Percentiles rank a stretch among this genome's conserved stretches.
phyloP scores from a whole-genome alignment of 305 asterid genomes.

The Fraxinus ornus region DNA sequence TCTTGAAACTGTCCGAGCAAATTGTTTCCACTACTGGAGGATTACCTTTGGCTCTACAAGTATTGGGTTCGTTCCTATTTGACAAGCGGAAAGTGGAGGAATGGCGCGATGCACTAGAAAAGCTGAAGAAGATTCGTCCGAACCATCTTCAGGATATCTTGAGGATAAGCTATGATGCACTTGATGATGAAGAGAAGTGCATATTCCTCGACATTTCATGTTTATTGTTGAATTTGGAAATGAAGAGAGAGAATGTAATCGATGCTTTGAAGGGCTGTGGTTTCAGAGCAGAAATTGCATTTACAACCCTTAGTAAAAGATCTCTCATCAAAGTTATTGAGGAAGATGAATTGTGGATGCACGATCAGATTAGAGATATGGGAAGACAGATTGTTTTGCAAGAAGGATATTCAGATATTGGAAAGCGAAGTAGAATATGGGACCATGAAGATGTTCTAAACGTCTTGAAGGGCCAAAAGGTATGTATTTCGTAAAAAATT shows the following conservation, averaged over 20 bases:
- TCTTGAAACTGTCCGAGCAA: conserved; percentile 23
- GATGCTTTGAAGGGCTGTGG: conserved; percentile 39
- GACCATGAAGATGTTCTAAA: conserved; percentile 18
- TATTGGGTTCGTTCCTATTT: conserved; percentile 34
- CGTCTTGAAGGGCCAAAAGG: conserved; percentile 30
- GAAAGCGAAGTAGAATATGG: conserved; percentile 38
- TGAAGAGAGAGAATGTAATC: conserved; percentile 27
- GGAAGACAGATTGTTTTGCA: conserved; percentile 30
- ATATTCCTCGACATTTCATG: conserved; percentile 41
- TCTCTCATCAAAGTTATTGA: conserved; percentile 31
- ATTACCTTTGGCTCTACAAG: conserved; percentile 39
- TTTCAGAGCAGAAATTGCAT: conserved; percentile 24
- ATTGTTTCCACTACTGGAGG: conserved; percentile 31
- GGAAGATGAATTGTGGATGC: conserved; percentile 36
- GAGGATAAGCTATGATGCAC: conserved; percentile 34
- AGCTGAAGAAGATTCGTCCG: conserved; percentile 31
- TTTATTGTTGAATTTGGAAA: conserved; percentile 27
- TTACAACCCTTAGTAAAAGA: conserved; percentile 21
- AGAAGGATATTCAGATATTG: conserved; percentile 25
- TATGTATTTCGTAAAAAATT: not conserved
- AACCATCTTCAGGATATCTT: conserved; percentile 27
- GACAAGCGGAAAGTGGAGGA: conserved; percentile 29
- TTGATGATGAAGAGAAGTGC: conserved; percentile 33
- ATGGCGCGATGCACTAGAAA: conserved; percentile 29
- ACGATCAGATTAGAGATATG: conserved; percentile 40